A percentile compares a stretch with the other conserved stretches of the same genome.
phyloP scores from a whole-genome alignment of 148 eudicot genomes.

The Fallopia convolvulus region DNA sequence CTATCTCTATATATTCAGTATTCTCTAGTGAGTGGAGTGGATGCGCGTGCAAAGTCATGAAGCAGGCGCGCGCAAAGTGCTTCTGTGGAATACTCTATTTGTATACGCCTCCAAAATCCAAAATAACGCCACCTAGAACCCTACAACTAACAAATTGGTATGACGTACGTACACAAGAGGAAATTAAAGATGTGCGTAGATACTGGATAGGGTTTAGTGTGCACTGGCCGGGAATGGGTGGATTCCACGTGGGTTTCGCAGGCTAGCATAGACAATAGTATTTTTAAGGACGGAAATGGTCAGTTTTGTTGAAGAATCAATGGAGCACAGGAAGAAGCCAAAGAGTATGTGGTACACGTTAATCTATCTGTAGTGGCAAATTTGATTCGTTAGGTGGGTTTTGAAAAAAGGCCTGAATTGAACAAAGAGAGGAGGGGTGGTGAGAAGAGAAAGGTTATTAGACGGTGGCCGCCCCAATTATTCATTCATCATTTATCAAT shows the following conservation, averaged over 20 bases:
- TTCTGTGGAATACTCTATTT: background rate
- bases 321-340: background rate
- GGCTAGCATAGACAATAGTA: background rate
- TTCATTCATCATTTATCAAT: background rate
- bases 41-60: background rate
- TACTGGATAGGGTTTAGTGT: background rate
- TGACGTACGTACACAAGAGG: background rate
- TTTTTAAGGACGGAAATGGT: background rate
- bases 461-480: conserved; percentile 7
- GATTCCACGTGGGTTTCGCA: background rate
- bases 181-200: background rate
- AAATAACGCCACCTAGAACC: too few relatives aligned
- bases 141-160: background rate
- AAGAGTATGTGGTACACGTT: background rate
- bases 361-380: background rate
- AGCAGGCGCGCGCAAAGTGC: background rate
- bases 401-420: background rate
- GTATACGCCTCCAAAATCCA: background rate
- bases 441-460: background rate
- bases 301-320: background rate
- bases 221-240: background rate
- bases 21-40: background rate
- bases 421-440: background rate
- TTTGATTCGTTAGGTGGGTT: background rate
- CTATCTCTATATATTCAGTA: too few relatives aligned